Evolutionary conservation across 2,329 filamentous ascomycete genomes (phyloP), one percentile per base, ranked within the genome.

Genomic region (Alternaria ventricosa): DNA sequence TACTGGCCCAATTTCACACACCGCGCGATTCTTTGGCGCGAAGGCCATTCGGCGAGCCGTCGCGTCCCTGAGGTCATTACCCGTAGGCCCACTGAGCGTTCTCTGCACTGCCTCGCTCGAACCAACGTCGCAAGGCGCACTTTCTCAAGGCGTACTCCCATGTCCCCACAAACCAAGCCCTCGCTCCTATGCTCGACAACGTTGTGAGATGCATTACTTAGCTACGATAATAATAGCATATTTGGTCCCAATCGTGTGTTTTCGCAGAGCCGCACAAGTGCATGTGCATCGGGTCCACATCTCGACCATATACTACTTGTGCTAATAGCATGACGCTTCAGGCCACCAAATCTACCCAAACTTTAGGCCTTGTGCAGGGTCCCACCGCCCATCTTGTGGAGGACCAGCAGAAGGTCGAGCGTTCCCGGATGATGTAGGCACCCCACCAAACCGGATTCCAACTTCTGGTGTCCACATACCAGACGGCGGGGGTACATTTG

Each of bases 381-480:
- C 80, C 80, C 79, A 81, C n/a, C 78, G 74, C 44, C 72, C 78
- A 62, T 78, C 76, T 46, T 79, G 75, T 25, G 75, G 64, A 63
- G 77, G 77, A 6, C 78, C 78, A 23, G 74, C 74, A n/a, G 70
- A 58, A 45, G 78, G 77, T 50, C 78, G 67, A 44, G 68, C 59
- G 49, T 75, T 75, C 28, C 74, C 75, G 56, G 73, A 73, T 25
- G 74, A 61, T 28, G 75, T 75, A 27, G 75, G 74, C 25, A 75
- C 65, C 4, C 82, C 85, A 1, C 87, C 88, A 78, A 97, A 97
- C 61, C 89, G 90, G 72, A 97, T 96, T 0, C 91, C 92, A 84
- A 92, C 90, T 3, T 90, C 89, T 0, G 93, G 92, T 59, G 88
- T 90, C 94, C 94, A 97, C 77, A 92, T 89, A 7, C 86, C 81